These are phyloP conservation scores for Gossypium trilobum DNA, from an alignment of 441 rosid species.

Conservation along the genomic window DNA sequence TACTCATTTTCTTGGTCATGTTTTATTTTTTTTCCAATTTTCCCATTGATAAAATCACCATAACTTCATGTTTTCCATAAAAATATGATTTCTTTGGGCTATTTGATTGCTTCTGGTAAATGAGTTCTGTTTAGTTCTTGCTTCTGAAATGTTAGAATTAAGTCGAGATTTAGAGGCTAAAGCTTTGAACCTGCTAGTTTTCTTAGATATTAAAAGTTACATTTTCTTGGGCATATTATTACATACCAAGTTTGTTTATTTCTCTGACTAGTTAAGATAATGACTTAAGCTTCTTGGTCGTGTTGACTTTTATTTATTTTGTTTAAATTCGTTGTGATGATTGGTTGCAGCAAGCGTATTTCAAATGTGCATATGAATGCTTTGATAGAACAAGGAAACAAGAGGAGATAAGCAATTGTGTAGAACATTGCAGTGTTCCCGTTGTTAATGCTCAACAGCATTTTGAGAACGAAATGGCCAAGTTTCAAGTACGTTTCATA, in stretches of 20 bases:
- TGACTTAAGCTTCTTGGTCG: neutral
- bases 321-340: neutral
- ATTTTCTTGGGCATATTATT: neutral
- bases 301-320: neutral
- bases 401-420: constrained; percentile 56
- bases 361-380: constrained; percentile 90
- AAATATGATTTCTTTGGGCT: neutral
- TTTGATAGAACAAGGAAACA: constrained; percentile 66
- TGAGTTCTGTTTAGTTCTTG: neutral
- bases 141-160: neutral
- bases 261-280: neutral
- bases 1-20: neutral
- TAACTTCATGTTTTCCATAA: neutral
- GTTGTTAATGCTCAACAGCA: constrained; percentile 57
- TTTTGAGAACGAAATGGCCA: constrained; percentile 63
- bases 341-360: constrained; percentile 64
- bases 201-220: neutral
- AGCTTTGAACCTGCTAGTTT: neutral
- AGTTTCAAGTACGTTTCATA: constrained; percentile 52
- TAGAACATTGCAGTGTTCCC: constrained; percentile 68
- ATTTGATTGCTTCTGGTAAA: neutral
- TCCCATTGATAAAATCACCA: neutral
- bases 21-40: neutral
- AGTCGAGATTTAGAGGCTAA: neutral
- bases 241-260: neutral